These are phyloP conservation scores for Dryas octopetala DNA, from an alignment of 306 rosid genomes.

Conservation along the genomic window DNA sequence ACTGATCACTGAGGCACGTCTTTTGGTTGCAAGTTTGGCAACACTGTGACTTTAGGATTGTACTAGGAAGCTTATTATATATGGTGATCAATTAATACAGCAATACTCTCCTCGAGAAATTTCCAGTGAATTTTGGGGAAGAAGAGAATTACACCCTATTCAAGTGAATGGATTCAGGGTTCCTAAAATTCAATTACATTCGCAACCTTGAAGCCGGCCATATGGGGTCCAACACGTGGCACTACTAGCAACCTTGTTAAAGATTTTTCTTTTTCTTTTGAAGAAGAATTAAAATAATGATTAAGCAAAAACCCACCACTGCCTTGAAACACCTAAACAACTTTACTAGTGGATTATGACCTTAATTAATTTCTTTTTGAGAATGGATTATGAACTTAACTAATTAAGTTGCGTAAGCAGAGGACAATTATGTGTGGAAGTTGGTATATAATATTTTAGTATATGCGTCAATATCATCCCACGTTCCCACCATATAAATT, in stretches of 20 bases:
- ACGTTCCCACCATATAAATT: conserved; percentile 13
- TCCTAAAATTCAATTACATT: too few relatives aligned
- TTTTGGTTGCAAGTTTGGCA: conserved; percentile 25
- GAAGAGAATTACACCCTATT: too few relatives aligned
- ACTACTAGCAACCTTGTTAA: not conserved
- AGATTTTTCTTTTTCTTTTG: conserved; percentile 3
- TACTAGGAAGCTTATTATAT: conserved; percentile 14
- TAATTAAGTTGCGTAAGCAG: conserved; percentile 15
- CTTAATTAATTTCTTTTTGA: conserved; percentile 15
- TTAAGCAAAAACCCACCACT: conserved; percentile 4
- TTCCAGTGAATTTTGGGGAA: too few relatives aligned
- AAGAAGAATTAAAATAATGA: not conserved
- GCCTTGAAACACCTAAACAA: conserved; percentile 12
- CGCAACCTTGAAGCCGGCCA: too few relatives aligned
- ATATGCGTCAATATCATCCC: not conserved
- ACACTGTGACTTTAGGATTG: conserved; percentile 1
- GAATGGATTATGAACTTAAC: too few relatives aligned
- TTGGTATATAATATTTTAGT: conserved; percentile 16
- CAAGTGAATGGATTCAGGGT: too few relatives aligned
- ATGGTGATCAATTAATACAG: not conserved
- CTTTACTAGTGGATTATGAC: conserved; percentile 40
- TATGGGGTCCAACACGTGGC: not conserved
- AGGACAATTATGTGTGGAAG: conserved; percentile 27
- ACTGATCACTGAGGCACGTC: conserved; percentile 21
- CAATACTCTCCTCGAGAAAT: too few relatives aligned